Percentiles rank a stretch among this genome's conserved stretches.
Conservation (phyloP, 192 early-diverging fungal genomes). For the Bifiguratus adelaidae region DNA sequence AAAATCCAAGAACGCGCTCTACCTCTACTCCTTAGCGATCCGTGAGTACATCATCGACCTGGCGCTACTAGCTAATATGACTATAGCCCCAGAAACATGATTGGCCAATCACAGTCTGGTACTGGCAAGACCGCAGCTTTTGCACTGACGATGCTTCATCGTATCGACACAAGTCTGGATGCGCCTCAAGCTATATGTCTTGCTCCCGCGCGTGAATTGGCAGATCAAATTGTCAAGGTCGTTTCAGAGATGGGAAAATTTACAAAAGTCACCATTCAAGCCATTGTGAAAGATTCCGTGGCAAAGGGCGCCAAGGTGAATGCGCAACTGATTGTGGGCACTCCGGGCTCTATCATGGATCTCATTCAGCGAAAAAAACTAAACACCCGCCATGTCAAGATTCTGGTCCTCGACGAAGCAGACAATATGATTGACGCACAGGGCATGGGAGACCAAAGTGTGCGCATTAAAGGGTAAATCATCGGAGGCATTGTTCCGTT, state of each 20-base stretch:
- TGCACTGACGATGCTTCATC: constrained; percentile 81
- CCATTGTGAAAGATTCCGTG: constrained; percentile 69
- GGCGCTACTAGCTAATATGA: neutral
- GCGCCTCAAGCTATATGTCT: constrained; percentile 72
- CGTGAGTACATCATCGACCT: constrained; percentile 33
- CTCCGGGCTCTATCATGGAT: constrained; percentile 85
- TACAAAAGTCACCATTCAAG: constrained; percentile 59
- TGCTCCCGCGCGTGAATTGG: constrained; percentile 89
- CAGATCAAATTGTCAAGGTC: constrained; percentile 89
- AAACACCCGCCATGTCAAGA: constrained; percentile 45
- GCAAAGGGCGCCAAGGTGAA: constrained; percentile 45
- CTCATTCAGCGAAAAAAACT: constrained; percentile 55
- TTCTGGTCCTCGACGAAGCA: constrained; percentile 97
- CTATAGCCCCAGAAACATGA: constrained; percentile 80
- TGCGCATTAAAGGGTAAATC: constrained; percentile 68
- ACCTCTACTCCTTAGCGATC: constrained; percentile 76
- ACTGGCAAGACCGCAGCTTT: constrained; percentile 97
- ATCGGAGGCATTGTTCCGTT: neutral
- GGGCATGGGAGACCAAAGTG: constrained; percentile 77
- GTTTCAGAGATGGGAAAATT: constrained; percentile 87
- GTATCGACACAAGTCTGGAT: constrained; percentile 59
- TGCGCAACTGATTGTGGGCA: constrained; percentile 85
- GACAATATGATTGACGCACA: constrained; percentile 93
- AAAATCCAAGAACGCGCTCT: constrained; percentile 95
- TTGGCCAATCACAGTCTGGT: constrained; percentile 96